Conservation (phyloP, 2,329 filamentous ascomycete genomes). For the Arthrobotrys musiformis region DNA sequence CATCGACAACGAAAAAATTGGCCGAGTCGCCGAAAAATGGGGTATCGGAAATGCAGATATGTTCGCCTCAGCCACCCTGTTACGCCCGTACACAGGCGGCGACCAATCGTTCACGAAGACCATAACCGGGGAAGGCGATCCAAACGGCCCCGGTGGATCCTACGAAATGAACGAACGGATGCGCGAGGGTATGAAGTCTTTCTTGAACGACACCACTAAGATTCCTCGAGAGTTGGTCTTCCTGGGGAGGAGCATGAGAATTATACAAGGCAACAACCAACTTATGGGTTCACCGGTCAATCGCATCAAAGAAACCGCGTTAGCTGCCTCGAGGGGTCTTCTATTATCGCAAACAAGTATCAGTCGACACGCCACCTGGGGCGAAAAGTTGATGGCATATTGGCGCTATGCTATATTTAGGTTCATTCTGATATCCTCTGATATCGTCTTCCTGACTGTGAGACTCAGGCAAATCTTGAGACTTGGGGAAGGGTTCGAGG, state of each 20-base stretch:
- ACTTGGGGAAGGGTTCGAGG: conserved; percentile 86
- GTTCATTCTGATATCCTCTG: conserved; percentile 77
- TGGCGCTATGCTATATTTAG: conserved; percentile 85
- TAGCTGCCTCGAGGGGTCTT: conserved; percentile 73
- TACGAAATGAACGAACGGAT: conserved; percentile 84
- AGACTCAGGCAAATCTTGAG: conserved; percentile 81
- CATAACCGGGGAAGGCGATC: conserved; percentile 65
- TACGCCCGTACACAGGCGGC: conserved; percentile 90
- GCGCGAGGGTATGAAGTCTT: conserved; percentile 77
- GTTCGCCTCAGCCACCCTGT: conserved; percentile 88
- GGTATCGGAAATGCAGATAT: conserved; percentile 89
- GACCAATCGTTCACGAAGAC: conserved; percentile 64
- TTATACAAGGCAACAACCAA: conserved; percentile 93
- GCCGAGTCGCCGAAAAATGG: conserved; percentile 79
- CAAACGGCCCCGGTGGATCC: conserved; percentile 67
- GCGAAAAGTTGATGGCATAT: conserved; percentile 74
- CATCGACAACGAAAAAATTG: conserved; percentile 86
- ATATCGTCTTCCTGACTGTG: conserved; percentile 84
- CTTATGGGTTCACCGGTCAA: conserved; percentile 89
- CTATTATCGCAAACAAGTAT: conserved; percentile 62
- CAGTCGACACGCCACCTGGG: conserved; percentile 72
- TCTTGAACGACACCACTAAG: conserved; percentile 85
- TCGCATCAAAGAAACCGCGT: conserved; percentile 75
- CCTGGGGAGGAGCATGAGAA: conserved; percentile 88
- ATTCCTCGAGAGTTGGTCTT: conserved; percentile 93